Conservation (phyloP, 768 basidiomycete genomes). For the Crucibulum laeve region DNA sequence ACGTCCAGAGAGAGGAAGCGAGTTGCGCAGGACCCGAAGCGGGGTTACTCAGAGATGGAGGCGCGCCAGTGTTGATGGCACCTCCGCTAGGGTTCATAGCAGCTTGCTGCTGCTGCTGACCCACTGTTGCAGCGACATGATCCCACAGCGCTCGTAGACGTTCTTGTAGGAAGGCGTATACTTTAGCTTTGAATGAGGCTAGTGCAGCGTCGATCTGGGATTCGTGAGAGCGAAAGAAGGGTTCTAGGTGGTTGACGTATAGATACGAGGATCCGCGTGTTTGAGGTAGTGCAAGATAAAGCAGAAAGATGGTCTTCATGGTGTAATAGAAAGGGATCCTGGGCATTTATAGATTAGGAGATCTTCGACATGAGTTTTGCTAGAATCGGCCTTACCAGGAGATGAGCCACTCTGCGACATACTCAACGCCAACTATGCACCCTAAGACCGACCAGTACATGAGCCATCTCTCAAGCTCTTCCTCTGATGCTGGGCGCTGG, state of each 20-base stretch:
- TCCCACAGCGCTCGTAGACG: slow-evolving; percentile 65
- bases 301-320: slow-evolving; percentile 77
- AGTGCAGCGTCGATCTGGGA: slow-evolving; percentile 79
- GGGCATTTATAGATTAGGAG: slow-evolving; percentile 9
- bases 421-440: slow-evolving; percentile 78
- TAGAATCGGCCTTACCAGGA: slow-evolving; percentile 58
- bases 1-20: slow-evolving; percentile 66
- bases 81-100: slow-evolving; percentile 13
- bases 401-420: slow-evolving; percentile 81
- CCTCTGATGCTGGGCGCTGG: slow-evolving; percentile 79
- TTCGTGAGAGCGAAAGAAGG: slow-evolving; percentile 82
- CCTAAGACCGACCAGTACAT: slow-evolving; percentile 97
- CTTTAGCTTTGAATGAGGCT: slow-evolving; percentile 52
- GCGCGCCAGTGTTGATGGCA: slow-evolving; percentile 23
- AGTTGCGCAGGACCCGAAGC: slow-evolving; percentile 64
- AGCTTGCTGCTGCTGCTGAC: slow-evolving; percentile 32
- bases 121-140: slow-evolving; percentile 44
- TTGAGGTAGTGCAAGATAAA: slow-evolving; percentile 89
- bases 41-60: slow-evolving; percentile 47
- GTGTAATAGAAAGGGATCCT: slow-evolving; percentile 91
- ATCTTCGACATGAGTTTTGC: slow-evolving; percentile 3
- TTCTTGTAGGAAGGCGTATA: slow-evolving; percentile 64
- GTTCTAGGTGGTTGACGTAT: slow-evolving; percentile 75
- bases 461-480: slow-evolving; percentile 88
- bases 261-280: slow-evolving; percentile 85